Conservation (phyloP, 345 rosid species). For the Dipteronia dyeriana region DNA sequence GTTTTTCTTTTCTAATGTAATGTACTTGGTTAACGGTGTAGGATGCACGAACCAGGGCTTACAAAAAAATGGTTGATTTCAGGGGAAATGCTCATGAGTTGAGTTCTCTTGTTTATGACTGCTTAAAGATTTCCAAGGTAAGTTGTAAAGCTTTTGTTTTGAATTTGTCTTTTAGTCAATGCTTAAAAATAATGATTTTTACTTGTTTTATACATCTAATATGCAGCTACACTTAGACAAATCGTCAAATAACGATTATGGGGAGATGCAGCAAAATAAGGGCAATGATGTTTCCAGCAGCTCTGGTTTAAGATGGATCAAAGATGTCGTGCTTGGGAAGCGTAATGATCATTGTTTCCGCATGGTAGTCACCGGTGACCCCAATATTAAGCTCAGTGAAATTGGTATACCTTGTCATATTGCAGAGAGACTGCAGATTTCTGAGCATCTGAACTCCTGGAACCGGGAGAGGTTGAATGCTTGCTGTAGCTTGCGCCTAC, state of each 20-base stretch:
- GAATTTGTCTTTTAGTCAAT: background rate
- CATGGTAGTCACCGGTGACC: conserved; percentile 89
- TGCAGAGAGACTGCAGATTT: conserved; percentile 73
- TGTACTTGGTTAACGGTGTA: conserved; percentile 29
- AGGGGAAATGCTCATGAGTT: conserved; percentile 65
- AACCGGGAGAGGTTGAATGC: conserved; percentile 60
- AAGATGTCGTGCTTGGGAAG: conserved; percentile 89
- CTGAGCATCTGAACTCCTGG: conserved; percentile 72
- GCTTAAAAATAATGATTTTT: conserved; percentile 7
- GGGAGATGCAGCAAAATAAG: conserved; percentile 41
- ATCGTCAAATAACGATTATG: conserved; percentile 43
- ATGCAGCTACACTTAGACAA: conserved; percentile 69
- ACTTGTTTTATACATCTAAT: conserved; percentile 16
- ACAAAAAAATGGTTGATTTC: conserved; percentile 70
- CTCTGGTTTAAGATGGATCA: conserved; percentile 85
- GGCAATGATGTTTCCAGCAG: conserved; percentile 47
- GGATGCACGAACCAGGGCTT: conserved; percentile 83
- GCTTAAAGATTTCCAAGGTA: conserved; percentile 83
- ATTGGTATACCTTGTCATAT: conserved; percentile 79
- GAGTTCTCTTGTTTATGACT: conserved; percentile 69
- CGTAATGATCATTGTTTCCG: conserved; percentile 81
- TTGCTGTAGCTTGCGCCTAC: conserved; percentile 45
- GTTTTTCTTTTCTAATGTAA: conserved; percentile 8
- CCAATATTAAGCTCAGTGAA: conserved; percentile 66
- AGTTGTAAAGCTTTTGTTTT: conserved; percentile 24